Evolutionary conservation across 805 yeast genomes (phyloP), one percentile per base, ranked within the genome.

Genomic region (Ogataea haglerorum): DNA sequence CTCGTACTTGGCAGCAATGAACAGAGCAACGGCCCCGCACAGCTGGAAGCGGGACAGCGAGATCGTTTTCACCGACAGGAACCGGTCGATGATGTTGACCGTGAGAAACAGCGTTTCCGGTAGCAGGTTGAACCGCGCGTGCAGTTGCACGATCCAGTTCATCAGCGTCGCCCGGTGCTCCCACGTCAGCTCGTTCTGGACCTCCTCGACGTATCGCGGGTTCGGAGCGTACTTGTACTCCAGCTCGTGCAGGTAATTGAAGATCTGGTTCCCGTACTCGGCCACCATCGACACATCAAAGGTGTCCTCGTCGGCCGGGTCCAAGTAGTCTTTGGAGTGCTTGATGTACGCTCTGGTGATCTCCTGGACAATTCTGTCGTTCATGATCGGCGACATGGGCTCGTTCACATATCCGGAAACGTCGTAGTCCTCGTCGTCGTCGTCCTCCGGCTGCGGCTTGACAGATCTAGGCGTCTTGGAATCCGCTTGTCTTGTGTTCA

Each of bases 1-100:
- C 64, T 89, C 96, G 61, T 85, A 86, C 64, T 89, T 89, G n/a
- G 96, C 91, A 19, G 96, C 95, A 43, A 87, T 80, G 63, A 88
- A 85, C 40, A 89, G 66, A 16, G 90, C 76, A 4, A 93, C 86
- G 2, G 96, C 96, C 10, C 98, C 99, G 36, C 93, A 96, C 46
- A 93, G 73, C 66, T 93, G 99, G 56, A 93, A 84, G 58, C 91
- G 79, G 43, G 86, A 77, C 46, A 89, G 70, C 9, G 95, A 80
- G 3, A 93, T 95, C 38, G 76, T 72, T 82, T 46, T 73, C 59
- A 15, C 82, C 70, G 76, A 80, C 49, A 90, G 72, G 59, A 85
- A 88, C 51, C 96, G 68, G 65, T 89, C 97, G 79, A 89, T 82
- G 42, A 87, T 67, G 63, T 87, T 88, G 37, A 86, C 82, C 2